phyloP scores from a whole-genome alignment of 1,284 basidiomycete genomes.

The Gastroboletus turbinatus region DNA sequence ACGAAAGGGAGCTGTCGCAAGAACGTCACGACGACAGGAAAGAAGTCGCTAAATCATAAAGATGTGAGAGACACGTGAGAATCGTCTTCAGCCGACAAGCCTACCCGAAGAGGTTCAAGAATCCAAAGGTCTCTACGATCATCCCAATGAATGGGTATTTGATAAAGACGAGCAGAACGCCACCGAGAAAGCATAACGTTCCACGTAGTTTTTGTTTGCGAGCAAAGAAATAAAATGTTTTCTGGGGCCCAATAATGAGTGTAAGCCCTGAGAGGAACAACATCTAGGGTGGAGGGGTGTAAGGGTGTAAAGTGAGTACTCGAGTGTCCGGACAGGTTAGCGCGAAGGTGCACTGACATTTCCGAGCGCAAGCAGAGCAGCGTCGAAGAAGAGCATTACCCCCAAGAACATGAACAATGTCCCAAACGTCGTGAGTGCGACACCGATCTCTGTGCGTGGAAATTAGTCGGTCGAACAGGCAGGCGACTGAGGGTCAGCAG shows the following conservation, averaged over 20 bases:
- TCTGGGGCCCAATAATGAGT: constrained; percentile 92
- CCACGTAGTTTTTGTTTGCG: constrained; percentile 94
- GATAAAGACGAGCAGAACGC: constrained; percentile 84
- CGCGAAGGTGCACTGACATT: constrained; percentile 56
- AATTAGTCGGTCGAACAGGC: neutral
- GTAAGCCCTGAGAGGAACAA: constrained; percentile 91
- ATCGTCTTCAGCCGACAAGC: constrained; percentile 32
- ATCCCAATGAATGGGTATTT: constrained; percentile 95
- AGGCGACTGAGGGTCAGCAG: neutral
- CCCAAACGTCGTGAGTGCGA: constrained; percentile 97
- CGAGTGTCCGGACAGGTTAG: neutral
- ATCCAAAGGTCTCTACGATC: constrained; percentile 92
- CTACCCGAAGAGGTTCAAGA: constrained; percentile 97
- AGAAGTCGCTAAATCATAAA: constrained; percentile 81
- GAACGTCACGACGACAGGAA: constrained; percentile 97
- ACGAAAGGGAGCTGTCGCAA: constrained; percentile 92
- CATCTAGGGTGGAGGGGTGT: constrained; percentile 53
- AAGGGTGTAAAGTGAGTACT: neutral
- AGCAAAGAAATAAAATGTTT: constrained; percentile 98
- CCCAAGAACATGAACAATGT: constrained; percentile 95
- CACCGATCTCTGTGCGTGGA: constrained; percentile 77
- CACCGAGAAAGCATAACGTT: constrained; percentile 89
- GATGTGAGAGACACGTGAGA: constrained; percentile 9
- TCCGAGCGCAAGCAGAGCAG: constrained; percentile 93
- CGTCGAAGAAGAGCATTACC: constrained; percentile 95